Evolutionary conservation across 139 green algal genomes (phyloP), one percentile per base, ranked within the genome.

Genomic region (Astrephomene gubernaculifera): DNA sequence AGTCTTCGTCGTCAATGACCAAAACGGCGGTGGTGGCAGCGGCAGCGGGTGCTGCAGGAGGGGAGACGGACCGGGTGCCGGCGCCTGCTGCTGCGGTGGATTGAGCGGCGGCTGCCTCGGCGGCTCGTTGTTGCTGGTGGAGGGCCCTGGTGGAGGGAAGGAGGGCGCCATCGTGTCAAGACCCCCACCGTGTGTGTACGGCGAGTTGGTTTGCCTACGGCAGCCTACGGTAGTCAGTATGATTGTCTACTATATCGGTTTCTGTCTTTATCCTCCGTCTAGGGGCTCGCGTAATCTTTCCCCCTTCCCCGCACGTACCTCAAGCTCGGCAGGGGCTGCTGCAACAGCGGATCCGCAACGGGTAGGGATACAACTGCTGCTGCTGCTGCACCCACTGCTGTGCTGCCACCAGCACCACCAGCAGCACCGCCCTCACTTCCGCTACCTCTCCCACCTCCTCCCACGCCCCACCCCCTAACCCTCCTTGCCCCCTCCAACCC

Each of bases 1-100:
- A 36, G 2, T 83, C 57, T 0, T 82, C 75, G 39, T 83, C 76
- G 36, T 83, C 76, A 10, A 83, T 63, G 21, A 72, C 60, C n/a
- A 71, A 9, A 4, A 73, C 27, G 38, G 60, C 27, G n/a, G 27
- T 29, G 10, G 33, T 24, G 25, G 52, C 52, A 36, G 43, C 5
- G 70, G 70, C 69, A 38, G 69, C 22, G 12, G 53, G 35, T 19
- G 53, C 43, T 19, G 49, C 29, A 27, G 53, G 35, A 35, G 74
- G 45, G 31, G 35, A 25, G 33, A 35, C 35, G 8, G 64, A 27
- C 24, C 33, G 2, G 74, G 36, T 14, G 74, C 0, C 74, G 54
- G 33, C 74, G 36, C 31, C 52, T 8, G 49, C 35, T 29, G 73
- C 33, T 0, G 45, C 71, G 21, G 49, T 35, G 33, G 73, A 33